Conservation (phyloP, 345 rosid genomes). For the Chamaenerion angustifolium region DNA sequence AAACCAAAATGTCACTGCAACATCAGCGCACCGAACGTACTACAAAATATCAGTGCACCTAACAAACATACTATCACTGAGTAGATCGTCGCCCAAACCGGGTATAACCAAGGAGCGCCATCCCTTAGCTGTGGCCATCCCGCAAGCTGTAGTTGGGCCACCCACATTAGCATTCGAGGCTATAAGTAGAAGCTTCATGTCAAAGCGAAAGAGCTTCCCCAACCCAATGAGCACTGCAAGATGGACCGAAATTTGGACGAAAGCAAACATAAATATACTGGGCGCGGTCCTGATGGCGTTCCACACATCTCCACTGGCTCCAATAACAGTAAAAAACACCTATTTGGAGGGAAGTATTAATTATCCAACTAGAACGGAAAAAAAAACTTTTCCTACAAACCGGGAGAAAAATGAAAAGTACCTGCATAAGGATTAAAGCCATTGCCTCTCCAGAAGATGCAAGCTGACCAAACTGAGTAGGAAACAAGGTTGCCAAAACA, state of each 20-base stretch:
- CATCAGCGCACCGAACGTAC: too few relatives aligned
- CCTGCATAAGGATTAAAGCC: too few relatives aligned
- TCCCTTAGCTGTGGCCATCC: slow-evolving; percentile 89
- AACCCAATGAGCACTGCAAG: slow-evolving; percentile 62
- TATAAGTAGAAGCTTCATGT: too few relatives aligned
- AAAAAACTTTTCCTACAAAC: not conserved
- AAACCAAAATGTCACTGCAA: too few relatives aligned
- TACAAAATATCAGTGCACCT: too few relatives aligned
- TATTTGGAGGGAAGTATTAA: slow-evolving; percentile 7
- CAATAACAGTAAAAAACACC: slow-evolving; percentile 83
- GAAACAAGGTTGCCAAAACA: slow-evolving; percentile 55
- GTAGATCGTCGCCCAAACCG: too few relatives aligned
- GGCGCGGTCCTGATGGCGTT: slow-evolving; percentile 71
- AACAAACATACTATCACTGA: too few relatives aligned
- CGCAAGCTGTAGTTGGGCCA: slow-evolving; percentile 84
- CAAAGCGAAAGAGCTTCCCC: too few relatives aligned
- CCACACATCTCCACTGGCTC: slow-evolving; percentile 83
- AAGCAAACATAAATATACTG: slow-evolving; percentile 70
- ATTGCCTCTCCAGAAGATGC: slow-evolving; percentile 85
- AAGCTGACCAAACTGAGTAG: slow-evolving; percentile 51
- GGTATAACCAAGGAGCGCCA: slow-evolving; percentile 61
- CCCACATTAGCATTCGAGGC: slow-evolving; percentile 93
- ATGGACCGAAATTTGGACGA: slow-evolving; percentile 59
- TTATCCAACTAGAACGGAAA: not conserved
- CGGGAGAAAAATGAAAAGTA: slow-evolving; percentile 2